Evolutionary conservation across 331 rosid species (phyloP).

Genomic region (Rhamnella rubrinervis): DNA sequence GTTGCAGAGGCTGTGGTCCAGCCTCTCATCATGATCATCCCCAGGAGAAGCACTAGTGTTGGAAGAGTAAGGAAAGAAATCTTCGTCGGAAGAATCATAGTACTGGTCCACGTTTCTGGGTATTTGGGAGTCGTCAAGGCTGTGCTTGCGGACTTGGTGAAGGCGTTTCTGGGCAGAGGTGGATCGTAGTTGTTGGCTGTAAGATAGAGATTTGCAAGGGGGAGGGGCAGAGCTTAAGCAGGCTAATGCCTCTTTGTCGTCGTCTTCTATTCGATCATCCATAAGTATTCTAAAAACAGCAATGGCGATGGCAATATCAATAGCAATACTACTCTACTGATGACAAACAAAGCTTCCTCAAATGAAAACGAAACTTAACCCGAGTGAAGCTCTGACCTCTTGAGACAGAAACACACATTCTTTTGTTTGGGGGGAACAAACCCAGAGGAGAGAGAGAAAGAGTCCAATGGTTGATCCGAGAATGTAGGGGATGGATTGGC

Average conservation of each 20-base stretch:
- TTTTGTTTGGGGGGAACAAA: too few relatives aligned
- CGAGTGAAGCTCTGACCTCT: too few relatives aligned
- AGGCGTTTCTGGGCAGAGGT: constrained; percentile 45
- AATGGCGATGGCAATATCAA: too few relatives aligned
- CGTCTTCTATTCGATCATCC: constrained; percentile 72
- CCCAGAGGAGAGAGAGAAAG: not conserved
- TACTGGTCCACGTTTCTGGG: constrained; percentile 22
- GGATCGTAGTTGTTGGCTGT: constrained; percentile 76
- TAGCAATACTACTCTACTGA: too few relatives aligned
- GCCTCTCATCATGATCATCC: not conserved
- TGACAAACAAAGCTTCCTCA: too few relatives aligned
- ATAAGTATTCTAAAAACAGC: constrained; percentile 5
- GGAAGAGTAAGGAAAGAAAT: constrained; percentile 64
- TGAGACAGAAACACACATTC: too few relatives aligned
- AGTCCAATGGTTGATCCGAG: constrained; percentile 40
- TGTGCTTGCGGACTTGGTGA: constrained; percentile 66
- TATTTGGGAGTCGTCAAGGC: constrained; percentile 66
- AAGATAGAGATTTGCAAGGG: constrained; percentile 72
- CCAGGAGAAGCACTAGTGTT: not conserved
- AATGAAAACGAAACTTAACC: too few relatives aligned
- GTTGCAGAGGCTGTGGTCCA: constrained; percentile 40
- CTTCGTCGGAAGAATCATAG: constrained; percentile 61
- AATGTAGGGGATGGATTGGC: constrained; percentile 22
- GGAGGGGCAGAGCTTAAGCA: constrained; percentile 64
- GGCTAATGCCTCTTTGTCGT: constrained; percentile 59